A percentile compares a stretch with the other conserved stretches of the same genome.
phyloP scores from a whole-genome alignment of 1,284 basidiomycete genomes.

The Ustilago cynodontis region DNA sequence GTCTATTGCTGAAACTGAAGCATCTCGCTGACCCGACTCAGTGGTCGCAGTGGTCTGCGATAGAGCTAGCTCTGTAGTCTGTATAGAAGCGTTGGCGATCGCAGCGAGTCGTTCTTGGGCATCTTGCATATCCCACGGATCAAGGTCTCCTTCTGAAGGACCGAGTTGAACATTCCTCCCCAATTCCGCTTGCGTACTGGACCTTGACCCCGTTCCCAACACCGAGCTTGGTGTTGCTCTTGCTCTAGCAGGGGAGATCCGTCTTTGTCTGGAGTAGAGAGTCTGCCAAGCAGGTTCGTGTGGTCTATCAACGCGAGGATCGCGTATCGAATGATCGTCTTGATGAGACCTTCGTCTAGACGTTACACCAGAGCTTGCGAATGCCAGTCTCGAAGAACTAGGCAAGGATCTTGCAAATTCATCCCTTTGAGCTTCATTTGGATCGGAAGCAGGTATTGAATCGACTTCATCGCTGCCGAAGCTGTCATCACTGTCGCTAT shows the following conservation, averaged over 20 bases:
- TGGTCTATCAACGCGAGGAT: constrained; percentile 22
- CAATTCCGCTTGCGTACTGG: neutral
- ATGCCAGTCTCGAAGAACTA: neutral
- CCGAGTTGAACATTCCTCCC: constrained; percentile 12
- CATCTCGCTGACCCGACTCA: neutral
- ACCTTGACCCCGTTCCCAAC: neutral
- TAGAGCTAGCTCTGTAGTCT: neutral
- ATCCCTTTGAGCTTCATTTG: neutral
- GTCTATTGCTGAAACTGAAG: neutral
- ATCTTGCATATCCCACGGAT: constrained; percentile 54
- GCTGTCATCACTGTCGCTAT: constrained; percentile 5
- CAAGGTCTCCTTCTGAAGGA: constrained; percentile 45
- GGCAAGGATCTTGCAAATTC: constrained; percentile 6
- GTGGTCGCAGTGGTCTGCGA: neutral
- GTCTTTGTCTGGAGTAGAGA: constrained; percentile 34
- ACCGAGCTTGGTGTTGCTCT: neutral
- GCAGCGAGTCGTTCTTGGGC: constrained; percentile 44
- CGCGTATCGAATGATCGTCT: neutral
- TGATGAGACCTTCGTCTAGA: constrained; percentile 1
- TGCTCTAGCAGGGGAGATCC: constrained; percentile 2
- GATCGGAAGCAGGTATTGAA: neutral
- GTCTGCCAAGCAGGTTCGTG: constrained; percentile 49
- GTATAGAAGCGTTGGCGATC: constrained; percentile 8
- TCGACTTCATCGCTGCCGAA: neutral
- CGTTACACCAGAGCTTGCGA: neutral